Base-by-base conservation (phyloP, 2,329 filamentous ascomycete species). In the Arachnomyces sp. region DNA sequence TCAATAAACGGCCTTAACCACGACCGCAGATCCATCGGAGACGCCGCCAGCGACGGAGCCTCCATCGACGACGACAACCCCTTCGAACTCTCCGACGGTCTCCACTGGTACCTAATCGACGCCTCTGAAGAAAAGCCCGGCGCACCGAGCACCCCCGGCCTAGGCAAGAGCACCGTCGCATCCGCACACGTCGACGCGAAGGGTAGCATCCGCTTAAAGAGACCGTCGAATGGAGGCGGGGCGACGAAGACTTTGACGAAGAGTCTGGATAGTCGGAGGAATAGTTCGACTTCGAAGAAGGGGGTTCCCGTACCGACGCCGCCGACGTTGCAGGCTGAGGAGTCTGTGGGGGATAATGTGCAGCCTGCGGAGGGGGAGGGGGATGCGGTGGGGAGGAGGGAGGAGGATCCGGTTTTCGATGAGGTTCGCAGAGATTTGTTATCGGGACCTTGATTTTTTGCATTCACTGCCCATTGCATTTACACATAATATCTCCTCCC, bases 71-170 rank as follows among this genome's bases (percentile, higher is more conserved):
- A 95, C 47, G 92, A 96, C 49, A 98, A 98, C 55, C 92, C 92
- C 0, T 98, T 98, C 61, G 89, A 95, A 53, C 74, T 98, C 9
- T 95, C 88, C 0, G 92, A 98, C 54, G 92, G 92, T 3, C 68
- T 98, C 35, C 80, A 90, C 28, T 98, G 92, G 92, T 96, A 95
- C 63, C 75, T 98, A 4, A 82, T 98, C 28, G 90, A 98, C 57
- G 92, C 92, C 0, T 75, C 78, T 2, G 92, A 98, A 63, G 92
- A 98, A 63, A 95, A 95, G 56, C 80, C 87, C 1, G 84, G 84
- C 1, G 89, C 88, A 2, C 92, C 92, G 0, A 82, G 84, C n/a
- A 96, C 90, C 0, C 90, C 92, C 0, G 89, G 90, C 0, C 75
- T 95, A 40, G 86, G 86, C 30, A 95, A 94, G 62, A 89, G 83